Evolutionary conservation across 768 basidiomycete genomes (phyloP), one percentile per base, ranked within the genome.

Genomic region (Serpula lacrymans): DNA sequence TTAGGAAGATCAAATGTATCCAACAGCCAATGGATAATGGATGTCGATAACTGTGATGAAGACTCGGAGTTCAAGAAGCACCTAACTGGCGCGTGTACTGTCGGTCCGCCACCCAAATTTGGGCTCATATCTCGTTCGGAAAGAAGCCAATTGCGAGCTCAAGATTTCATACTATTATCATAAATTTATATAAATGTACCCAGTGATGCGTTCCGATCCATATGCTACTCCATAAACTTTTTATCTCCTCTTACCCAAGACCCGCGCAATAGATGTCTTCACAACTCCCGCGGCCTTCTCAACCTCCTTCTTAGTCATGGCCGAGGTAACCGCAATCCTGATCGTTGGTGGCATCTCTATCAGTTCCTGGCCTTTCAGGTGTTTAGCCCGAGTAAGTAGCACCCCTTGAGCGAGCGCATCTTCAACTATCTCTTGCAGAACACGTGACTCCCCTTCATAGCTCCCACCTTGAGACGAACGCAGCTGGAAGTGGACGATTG

Each of bases 371-470:
- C 84, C 81, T 36, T 77, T 76, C 50, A 96, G 59, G 42, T 90
- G 65, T 69, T 88, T 88, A 29, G 91, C 84, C 17, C 88, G 76
- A 3, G 91, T 94, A 44, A 96, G 66, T 51, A 97, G 69, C 32
- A 99, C 84, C 8, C 90, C 92, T 49, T 88, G 87, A 5, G 69
- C 67, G 29, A 91, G 67, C 1, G 77, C 74, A 54, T 96, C 89
- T 45, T 97, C 95, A 11, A 97, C 92, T 10, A 98, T 80, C 38
- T 95, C 91, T 64, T 98, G 94, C 50, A 99, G 58, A 18, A 91
- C 42, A 28, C 70, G 67, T 55, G 98, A 94, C 60, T 98, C 94
- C 11, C 59, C 59, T 16, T 74, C 77, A 32, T 76, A 65, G 5
- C 47, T 37, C 6, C 47, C 53, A 18, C 51, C 26, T 24, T 56